Percentiles rank a stretch among this genome's conserved stretches.
phyloP scores from a whole-genome alignment of 345 rosid genomes.

The Citrus mangshanensis region DNA sequence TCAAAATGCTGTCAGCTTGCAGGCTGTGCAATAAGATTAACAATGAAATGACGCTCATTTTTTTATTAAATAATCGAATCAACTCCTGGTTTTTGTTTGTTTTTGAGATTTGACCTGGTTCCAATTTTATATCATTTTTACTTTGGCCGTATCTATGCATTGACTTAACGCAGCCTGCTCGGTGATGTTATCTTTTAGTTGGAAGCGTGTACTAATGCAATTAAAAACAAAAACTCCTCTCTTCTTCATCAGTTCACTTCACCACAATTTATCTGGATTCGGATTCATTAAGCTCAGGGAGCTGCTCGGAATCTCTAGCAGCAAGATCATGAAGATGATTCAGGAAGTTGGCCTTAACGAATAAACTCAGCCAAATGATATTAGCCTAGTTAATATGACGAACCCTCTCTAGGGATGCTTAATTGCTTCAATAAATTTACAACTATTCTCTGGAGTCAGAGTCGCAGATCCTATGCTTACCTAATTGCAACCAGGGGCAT shows the following conservation, averaged over 20 bases:
- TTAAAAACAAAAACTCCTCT: neutral
- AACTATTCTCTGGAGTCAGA: too few species aligned
- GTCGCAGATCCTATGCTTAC: too few species aligned
- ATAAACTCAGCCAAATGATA: neutral
- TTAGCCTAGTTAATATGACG: neutral
- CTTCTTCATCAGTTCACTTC: neutral
- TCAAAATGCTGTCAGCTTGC: slow-evolving; percentile 12
- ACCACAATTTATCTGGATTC: neutral
- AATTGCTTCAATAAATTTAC: too few species aligned
- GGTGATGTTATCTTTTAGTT: neutral
- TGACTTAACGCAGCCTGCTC: slow-evolving; percentile 15
- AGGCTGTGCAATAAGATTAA: slow-evolving; percentile 13
- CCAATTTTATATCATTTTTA: neutral
- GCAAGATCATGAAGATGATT: neutral
- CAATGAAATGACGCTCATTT: neutral
- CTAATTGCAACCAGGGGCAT: neutral
- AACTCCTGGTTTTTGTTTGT: neutral
- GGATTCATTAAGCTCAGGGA: neutral
- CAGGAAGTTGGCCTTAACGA: neutral
- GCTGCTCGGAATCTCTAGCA: neutral
- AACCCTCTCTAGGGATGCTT: neutral
- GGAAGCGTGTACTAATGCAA: neutral
- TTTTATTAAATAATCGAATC: neutral
- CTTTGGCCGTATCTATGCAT: neutral
- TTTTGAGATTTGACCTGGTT: neutral